These are phyloP conservation scores for Chlorencoelia australis DNA, from an alignment of 2,329 filamentous ascomycete species.

Conservation along the genomic window DNA sequence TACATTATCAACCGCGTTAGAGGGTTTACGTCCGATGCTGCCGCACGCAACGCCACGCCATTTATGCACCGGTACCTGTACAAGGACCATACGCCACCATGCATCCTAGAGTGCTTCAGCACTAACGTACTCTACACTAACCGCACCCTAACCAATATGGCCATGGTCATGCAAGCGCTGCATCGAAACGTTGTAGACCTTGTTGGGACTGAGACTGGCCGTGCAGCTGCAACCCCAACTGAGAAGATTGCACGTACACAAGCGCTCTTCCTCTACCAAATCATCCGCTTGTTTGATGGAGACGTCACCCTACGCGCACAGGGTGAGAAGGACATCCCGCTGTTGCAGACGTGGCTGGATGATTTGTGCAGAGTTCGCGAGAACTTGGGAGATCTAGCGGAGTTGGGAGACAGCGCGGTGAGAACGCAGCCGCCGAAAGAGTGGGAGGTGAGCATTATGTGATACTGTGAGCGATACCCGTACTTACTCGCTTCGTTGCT, in stretches of 20 bases:
- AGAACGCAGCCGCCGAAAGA: no score
- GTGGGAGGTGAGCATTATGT: no score
- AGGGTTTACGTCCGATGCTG: no score
- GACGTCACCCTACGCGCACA: conserved; percentile 27
- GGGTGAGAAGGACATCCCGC: conserved; percentile 25
- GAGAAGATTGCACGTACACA: conserved; percentile 23
- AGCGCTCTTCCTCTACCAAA: conserved; percentile 26
- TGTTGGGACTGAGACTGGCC: no score
- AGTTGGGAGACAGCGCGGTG: no score
- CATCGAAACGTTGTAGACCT: conserved; percentile 16
- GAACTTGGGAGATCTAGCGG: no score
- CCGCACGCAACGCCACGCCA: no score
- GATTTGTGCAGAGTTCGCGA: conserved; percentile 23
- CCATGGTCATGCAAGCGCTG: conserved; percentile 24
- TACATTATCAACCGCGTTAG: no score
- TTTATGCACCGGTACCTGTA: conserved; percentile 27
- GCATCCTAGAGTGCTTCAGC: conserved; percentile 27
- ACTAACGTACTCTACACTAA: conserved; percentile 24
- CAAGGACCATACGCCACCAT: conserved; percentile 18
- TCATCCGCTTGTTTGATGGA: conserved; percentile 29
- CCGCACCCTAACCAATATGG: conserved; percentile 21
- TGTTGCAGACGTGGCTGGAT: conserved; percentile 19
- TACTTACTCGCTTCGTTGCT: no score
- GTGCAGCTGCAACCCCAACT: conserved; percentile 15
- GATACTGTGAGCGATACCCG: no score